Percentiles rank a stretch among this genome's conserved stretches.
These are phyloP conservation scores for Nicotiana rustica DNA, from an alignment of 305 asterid genomes.

Conservation along the genomic window DNA sequence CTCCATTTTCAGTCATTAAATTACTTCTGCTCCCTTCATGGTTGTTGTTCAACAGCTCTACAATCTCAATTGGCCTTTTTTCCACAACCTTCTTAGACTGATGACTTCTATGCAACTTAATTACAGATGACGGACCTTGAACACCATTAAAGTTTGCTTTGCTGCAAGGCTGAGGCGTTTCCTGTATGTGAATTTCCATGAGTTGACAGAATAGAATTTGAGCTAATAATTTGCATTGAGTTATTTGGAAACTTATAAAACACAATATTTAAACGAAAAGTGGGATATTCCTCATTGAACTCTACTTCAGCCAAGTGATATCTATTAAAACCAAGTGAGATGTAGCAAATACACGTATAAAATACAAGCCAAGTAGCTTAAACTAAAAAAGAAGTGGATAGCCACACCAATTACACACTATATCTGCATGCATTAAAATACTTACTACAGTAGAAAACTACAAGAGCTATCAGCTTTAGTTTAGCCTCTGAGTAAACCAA, in stretches of 20 bases:
- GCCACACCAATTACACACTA: background rate
- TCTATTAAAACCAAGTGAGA: background rate
- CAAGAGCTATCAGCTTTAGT: background rate
- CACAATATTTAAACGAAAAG: background rate
- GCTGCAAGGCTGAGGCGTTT: conserved; percentile 18
- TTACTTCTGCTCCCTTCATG: conserved; percentile 47
- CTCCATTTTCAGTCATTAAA: conserved; percentile 38
- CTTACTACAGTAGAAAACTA: background rate
- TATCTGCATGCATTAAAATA: background rate
- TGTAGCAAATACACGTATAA: background rate
- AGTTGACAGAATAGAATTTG: background rate
- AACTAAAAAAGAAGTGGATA: background rate
- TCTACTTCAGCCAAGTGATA: background rate
- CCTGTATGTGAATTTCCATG: background rate
- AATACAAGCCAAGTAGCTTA: background rate
- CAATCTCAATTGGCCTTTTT: conserved; percentile 67
- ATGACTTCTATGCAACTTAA: conserved; percentile 39
- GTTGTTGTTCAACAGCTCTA: conserved; percentile 50
- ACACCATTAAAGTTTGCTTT: conserved; percentile 46
- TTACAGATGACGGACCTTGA: conserved; percentile 39
- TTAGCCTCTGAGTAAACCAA: background rate
- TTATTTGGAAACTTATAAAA: background rate
- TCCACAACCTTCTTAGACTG: conserved; percentile 43
- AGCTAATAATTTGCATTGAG: background rate
- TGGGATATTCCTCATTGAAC: background rate